These are phyloP conservation scores for Arachnomyces sp. DNA, from an alignment of 2,329 filamentous ascomycete species.

Conservation along the genomic window DNA sequence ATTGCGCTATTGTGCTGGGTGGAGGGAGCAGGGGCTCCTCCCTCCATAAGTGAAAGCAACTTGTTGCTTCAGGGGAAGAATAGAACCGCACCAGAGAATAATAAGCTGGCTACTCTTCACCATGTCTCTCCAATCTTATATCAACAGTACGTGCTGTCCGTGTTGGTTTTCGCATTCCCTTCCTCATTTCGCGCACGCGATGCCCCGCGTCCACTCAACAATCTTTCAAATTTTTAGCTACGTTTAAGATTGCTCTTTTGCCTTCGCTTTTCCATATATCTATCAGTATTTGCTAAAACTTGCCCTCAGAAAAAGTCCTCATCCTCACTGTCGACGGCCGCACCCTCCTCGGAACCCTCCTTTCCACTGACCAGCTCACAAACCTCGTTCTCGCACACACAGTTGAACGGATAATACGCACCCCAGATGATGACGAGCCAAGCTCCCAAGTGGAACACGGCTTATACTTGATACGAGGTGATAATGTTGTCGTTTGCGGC, in stretches of 20 bases:
- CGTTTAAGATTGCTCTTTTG: conserved; percentile 2
- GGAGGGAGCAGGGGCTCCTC: no score
- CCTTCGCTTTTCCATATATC: not conserved
- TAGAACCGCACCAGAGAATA: no score
- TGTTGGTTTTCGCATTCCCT: not conserved
- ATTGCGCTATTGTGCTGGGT: no score
- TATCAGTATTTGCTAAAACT: conserved; percentile 12
- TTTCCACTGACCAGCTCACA: conserved; percentile 82
- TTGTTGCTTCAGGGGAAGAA: no score
- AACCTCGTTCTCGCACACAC: conserved; percentile 82
- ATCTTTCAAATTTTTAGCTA: not conserved
- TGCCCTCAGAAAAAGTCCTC: conserved; percentile 70
- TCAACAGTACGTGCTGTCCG: conserved; percentile 40
- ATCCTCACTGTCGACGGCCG: conserved; percentile 89
- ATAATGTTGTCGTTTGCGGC: conserved; percentile 87
- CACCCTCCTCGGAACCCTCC: conserved; percentile 71
- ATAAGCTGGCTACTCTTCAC: conserved; percentile 8
- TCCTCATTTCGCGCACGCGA: not conserved
- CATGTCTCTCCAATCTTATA: conserved; percentile 48
- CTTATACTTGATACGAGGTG: conserved; percentile 83
- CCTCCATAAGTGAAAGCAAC: no score
- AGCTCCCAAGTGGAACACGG: conserved; percentile 76
- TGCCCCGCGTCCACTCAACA: conserved; percentile 10
- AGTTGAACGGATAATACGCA: conserved; percentile 82
- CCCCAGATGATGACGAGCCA: conserved; percentile 70